Evolutionary conservation across 2,329 filamentous ascomycete genomes (phyloP).

Genomic region (Ophiostoma sp.): DNA sequence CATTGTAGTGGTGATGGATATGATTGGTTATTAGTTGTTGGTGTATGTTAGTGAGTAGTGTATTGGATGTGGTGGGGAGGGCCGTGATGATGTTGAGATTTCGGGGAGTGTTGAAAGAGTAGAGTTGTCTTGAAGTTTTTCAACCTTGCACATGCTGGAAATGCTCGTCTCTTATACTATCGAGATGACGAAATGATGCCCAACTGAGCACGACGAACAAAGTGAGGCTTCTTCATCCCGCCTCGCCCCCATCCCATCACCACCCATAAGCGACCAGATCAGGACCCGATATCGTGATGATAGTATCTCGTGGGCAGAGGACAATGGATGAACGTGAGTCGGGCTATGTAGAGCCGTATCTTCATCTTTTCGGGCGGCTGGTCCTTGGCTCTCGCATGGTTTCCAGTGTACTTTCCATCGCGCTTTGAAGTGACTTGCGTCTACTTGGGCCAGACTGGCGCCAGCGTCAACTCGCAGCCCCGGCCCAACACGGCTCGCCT

Average conservation of each 20-base stretch:
- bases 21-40: neutral
- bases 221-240: neutral
- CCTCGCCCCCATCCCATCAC: neutral
- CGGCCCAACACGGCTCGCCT: conserved; percentile 7
- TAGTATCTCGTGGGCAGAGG: neutral
- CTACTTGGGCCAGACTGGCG: neutral
- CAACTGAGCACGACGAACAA: neutral
- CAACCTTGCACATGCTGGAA: too few species aligned
- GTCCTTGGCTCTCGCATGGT: neutral
- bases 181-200: neutral
- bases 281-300: neutral
- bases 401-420: neutral
- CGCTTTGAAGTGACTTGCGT: neutral
- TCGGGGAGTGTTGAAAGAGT: neutral
- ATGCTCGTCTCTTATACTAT: neutral
- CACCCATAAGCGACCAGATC: neutral
- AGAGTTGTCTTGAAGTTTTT: neutral
- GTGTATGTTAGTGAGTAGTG: neutral
- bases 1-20: conserved; percentile 10
- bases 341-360: conserved; percentile 1
- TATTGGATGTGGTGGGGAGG: neutral
- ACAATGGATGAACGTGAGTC: neutral
- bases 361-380: neutral
- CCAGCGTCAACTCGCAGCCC: neutral
- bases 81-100: neutral